phyloP scores from a whole-genome alignment of 192 early-diverging fungal genomes.

The Geosiphon pyriformis region DNA sequence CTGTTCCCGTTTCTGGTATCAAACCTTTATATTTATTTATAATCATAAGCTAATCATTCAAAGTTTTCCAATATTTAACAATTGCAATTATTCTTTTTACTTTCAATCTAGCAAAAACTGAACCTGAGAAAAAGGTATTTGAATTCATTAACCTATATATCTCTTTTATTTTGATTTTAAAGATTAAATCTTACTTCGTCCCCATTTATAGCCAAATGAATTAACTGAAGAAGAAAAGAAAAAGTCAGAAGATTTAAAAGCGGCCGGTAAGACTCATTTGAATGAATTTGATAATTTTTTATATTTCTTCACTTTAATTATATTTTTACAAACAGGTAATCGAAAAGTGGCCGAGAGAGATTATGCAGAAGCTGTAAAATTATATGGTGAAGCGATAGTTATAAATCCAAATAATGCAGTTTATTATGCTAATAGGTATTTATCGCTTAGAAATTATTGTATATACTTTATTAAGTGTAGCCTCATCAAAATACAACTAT shows the following conservation, averaged over 20 bases:
- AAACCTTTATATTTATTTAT: no score
- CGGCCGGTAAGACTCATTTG: constrained; percentile 32
- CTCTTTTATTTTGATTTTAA: background rate
- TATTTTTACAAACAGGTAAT: constrained; percentile 58
- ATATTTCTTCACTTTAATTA: no score
- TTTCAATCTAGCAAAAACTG: no score
- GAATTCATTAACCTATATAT: background rate
- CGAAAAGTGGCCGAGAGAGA: constrained; percentile 77
- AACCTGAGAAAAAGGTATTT: background rate
- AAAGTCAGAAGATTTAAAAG: constrained; percentile 87
- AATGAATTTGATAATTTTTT: no score
- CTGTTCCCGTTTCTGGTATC: no score
- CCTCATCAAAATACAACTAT: no score
- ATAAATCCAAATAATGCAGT: constrained; percentile 80
- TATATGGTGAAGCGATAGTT: constrained; percentile 90
- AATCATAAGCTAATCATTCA: no score
- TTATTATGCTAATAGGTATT: constrained; percentile 93
- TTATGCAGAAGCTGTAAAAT: constrained; percentile 75
- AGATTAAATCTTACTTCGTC: background rate
- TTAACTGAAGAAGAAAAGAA: constrained; percentile 63
- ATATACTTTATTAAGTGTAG: no score
- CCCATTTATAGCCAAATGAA: constrained; percentile 8
- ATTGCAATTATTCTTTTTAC: no score
- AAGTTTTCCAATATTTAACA: background rate
- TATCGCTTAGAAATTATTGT: background rate